Evolutionary conservation across 176 grass and related monocot genomes (phyloP).

Genomic region (Eragrostis curvula): DNA sequence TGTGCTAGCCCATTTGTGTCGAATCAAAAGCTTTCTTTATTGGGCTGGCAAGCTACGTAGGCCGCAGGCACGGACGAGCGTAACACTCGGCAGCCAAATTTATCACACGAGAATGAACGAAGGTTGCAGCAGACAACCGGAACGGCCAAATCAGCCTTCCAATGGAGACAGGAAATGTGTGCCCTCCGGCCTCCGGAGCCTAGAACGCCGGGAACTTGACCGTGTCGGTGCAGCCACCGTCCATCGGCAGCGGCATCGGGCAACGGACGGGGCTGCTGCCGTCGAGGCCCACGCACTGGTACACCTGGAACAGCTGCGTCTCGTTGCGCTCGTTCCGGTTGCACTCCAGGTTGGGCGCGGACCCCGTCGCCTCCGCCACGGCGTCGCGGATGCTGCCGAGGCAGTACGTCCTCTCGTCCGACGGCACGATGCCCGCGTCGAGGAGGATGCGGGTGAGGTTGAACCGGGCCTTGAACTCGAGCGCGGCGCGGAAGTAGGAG

Average conservation of each 20-base stretch:
- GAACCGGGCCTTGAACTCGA: too few relatives aligned
- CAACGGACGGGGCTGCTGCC: conserved; percentile 41
- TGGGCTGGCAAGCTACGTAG: background rate
- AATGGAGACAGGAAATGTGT: too few relatives aligned
- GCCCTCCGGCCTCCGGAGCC: too few relatives aligned
- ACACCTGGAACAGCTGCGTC: conserved; percentile 57
- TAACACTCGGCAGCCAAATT: too few relatives aligned
- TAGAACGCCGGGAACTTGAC: conserved; percentile 64
- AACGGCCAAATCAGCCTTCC: too few relatives aligned
- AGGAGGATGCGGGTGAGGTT: too few relatives aligned
- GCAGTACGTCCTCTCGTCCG: too few relatives aligned
- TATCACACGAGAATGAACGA: too few relatives aligned
- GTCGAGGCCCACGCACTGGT: conserved; percentile 45
- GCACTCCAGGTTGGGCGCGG: conserved; percentile 50
- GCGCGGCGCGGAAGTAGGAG: too few relatives aligned
- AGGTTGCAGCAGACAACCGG: too few relatives aligned
- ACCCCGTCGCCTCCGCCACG: conserved; percentile 31
- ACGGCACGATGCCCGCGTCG: too few relatives aligned
- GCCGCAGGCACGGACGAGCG: too few relatives aligned
- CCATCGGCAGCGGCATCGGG: conserved; percentile 14
- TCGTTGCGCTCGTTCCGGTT: conserved; percentile 38
- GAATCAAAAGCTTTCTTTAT: background rate
- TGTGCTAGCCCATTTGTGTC: background rate
- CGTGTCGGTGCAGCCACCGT: conserved; percentile 8
- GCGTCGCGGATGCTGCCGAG: conserved; percentile 36